These are phyloP conservation scores for Xylaria sp. DNA, from an alignment of 2,329 filamentous ascomycete species.

Conservation along the genomic window DNA sequence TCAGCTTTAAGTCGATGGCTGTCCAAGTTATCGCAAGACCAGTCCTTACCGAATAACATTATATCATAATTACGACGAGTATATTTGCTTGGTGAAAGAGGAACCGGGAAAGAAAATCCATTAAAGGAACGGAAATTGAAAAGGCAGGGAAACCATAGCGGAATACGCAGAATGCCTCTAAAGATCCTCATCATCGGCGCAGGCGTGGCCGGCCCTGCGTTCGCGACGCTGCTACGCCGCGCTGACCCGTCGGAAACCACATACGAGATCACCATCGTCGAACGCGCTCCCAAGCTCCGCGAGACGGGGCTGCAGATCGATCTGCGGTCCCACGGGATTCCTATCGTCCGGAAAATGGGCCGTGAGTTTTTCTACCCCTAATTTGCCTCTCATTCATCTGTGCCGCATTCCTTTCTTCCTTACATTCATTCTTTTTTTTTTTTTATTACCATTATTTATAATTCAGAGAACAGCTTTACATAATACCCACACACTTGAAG, in stretches of 20 bases:
- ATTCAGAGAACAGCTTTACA: not conserved
- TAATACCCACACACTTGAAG: not conserved
- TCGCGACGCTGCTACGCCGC: constrained; percentile 56
- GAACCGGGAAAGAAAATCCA: too few relatives aligned
- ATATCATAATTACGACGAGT: too few relatives aligned
- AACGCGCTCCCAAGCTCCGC: constrained; percentile 54
- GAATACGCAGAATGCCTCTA: constrained; percentile 43
- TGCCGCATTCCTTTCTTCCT: not conserved
- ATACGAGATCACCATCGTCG: constrained; percentile 56
- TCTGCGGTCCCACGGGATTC: constrained; percentile 56
- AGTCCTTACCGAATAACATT: too few relatives aligned
- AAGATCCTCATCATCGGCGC: constrained; percentile 62
- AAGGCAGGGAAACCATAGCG: too few relatives aligned
- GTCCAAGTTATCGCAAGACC: too few relatives aligned
- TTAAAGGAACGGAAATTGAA: too few relatives aligned
- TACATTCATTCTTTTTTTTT: not conserved
- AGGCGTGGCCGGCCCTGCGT: constrained; percentile 58
- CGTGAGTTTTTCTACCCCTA: constrained; percentile 23
- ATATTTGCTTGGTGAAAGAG: not conserved
- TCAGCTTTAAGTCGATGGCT: too few relatives aligned
- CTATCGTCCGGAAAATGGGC: constrained; percentile 54
- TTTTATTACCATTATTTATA: not conserved
- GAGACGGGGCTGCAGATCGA: constrained; percentile 59
- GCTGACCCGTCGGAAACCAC: constrained; percentile 47
- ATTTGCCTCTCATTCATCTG: too few relatives aligned